Conservation (phyloP, 225 moss, liverwort and hornwort species). For the Lunularia cruciata region DNA sequence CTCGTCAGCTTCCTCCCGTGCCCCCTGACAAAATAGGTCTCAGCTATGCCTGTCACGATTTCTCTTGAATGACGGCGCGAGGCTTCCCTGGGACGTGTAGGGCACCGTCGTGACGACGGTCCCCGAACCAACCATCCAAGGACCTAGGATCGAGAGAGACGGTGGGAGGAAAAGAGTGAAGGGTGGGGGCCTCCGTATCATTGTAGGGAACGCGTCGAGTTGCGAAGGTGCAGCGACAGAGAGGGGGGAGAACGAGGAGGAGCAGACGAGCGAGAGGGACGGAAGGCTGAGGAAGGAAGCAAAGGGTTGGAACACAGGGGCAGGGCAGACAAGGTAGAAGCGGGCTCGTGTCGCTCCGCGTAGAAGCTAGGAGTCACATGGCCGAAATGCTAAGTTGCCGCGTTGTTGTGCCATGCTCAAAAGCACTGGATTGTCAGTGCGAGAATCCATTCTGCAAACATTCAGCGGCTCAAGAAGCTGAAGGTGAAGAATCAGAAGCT, state of each 20-base stretch:
- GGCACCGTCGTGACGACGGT: too few species aligned
- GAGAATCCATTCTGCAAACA: constrained; percentile 5
- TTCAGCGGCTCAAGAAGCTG: constrained; percentile 5
- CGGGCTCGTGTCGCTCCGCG: constrained; percentile 11
- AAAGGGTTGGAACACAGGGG: constrained; percentile 5
- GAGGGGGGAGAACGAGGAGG: background rate
- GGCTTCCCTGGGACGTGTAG: too few species aligned
- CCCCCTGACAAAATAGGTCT: background rate
- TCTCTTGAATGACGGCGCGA: too few species aligned
- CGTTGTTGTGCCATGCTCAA: background rate
- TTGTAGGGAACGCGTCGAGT: constrained; percentile 10
- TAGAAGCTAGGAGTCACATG: constrained; percentile 7
- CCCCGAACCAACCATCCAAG: background rate
- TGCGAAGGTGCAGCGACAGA: background rate
- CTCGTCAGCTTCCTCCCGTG: too few species aligned
- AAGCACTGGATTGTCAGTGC: constrained; percentile 3
- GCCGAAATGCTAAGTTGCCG: constrained; percentile 4
- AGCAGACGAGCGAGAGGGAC: background rate
- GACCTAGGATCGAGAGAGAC: background rate
- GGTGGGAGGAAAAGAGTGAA: background rate
- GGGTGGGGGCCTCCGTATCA: constrained; percentile 12
- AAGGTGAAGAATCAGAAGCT: background rate
- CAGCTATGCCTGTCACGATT: too few species aligned
- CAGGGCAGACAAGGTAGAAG: background rate
- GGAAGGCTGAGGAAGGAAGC: background rate